Conservation (phyloP, 306 rosid species). For the Cicer bijugum region DNA sequence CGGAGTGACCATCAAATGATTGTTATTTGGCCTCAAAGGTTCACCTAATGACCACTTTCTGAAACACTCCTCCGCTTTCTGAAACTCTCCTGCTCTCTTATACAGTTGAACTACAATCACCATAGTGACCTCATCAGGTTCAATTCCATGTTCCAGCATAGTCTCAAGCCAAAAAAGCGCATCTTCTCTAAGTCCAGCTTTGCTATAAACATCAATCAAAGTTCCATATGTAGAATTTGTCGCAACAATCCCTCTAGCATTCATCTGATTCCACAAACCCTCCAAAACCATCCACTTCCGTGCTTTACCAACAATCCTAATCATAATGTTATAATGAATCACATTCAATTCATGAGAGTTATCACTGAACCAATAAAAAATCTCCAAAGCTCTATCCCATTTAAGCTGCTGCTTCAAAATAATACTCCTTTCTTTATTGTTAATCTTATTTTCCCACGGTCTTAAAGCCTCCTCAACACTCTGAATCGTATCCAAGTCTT, state of each 20-base stretch:
- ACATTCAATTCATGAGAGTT: conserved; percentile 75
- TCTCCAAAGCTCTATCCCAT: conserved; percentile 85
- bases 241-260: conserved; percentile 63
- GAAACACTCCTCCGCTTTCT: conserved; percentile 80
- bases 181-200: conserved; percentile 74
- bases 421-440: conserved; percentile 83
- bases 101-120: conserved; percentile 87
- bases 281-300: conserved; percentile 64
- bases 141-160: conserved; percentile 76
- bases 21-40: conserved; percentile 46
- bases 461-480: conserved; percentile 71
- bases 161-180: conserved; percentile 79
- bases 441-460: conserved; percentile 75
- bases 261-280: conserved; percentile 84
- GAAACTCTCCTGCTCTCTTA: conserved; percentile 81
- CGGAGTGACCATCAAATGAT: conserved; percentile 18
- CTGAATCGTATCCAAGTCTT: conserved; percentile 56
- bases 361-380: conserved; percentile 77
- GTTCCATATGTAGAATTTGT: conserved; percentile 93
- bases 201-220: conserved; percentile 83
- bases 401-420: conserved; percentile 82
- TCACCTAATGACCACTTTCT: conserved; percentile 68
- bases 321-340: conserved; percentile 85
- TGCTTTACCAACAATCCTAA: conserved; percentile 71
- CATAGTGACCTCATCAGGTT: conserved; percentile 94